These are phyloP conservation scores for Coemansia sp. DNA, from an alignment of 192 early-diverging fungal species.

Conservation along the genomic window DNA sequence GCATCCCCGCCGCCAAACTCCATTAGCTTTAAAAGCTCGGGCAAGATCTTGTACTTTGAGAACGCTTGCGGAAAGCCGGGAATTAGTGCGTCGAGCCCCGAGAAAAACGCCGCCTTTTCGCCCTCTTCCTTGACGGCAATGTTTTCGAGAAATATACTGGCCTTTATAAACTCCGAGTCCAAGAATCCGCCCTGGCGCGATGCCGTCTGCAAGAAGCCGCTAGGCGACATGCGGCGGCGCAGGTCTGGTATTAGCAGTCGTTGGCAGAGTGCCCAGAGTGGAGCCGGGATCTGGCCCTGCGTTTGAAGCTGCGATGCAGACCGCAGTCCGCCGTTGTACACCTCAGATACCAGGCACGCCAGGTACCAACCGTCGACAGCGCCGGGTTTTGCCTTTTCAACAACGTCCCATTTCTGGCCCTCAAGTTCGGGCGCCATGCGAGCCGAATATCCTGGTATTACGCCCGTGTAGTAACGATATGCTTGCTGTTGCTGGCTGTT, in stretches of 20 bases:
- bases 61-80: conserved; percentile 83
- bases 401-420: conserved; percentile 30
- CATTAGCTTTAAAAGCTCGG: conserved; percentile 83
- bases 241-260: conserved; percentile 65
- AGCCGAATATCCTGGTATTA: conserved; percentile 41
- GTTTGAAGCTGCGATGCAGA: conserved; percentile 57
- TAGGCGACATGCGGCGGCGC: conserved; percentile 65
- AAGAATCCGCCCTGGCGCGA: conserved; percentile 70
- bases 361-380: conserved; percentile 84
- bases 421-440: conserved; percentile 49
- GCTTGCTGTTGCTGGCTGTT: conserved; percentile 16
- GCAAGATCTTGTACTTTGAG: conserved; percentile 91
- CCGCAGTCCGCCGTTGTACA: conserved; percentile 70
- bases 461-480: conserved; percentile 31
- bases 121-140: conserved; percentile 87
- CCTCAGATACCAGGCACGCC: conserved; percentile 81
- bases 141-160: conserved; percentile 88
- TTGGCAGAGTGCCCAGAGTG: conserved; percentile 66
- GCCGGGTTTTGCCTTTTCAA: conserved; percentile 27
- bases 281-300: conserved; percentile 64
- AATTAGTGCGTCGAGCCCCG: conserved; percentile 73
- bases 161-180: conserved; percentile 81
- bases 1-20: conserved; percentile 79
- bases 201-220: conserved; percentile 72
- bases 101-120: conserved; percentile 86